A percentile compares a stretch with the other conserved stretches of the same genome.
These are phyloP conservation scores for Sarcomyxa edulis DNA, from an alignment of 768 basidiomycete genomes.

Conservation along the genomic window DNA sequence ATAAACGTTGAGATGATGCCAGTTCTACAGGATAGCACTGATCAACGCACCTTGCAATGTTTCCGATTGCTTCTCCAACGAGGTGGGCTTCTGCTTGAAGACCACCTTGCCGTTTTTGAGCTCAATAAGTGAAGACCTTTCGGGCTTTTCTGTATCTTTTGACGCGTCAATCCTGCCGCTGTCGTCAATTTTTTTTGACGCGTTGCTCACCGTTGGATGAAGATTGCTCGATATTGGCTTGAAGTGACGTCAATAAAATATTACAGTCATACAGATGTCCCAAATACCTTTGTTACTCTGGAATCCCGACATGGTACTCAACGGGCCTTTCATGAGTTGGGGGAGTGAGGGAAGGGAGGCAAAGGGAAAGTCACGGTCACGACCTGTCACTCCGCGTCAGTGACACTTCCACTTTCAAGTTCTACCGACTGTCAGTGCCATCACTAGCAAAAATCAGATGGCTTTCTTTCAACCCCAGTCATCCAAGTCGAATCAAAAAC, in stretches of 20 bases:
- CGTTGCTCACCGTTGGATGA: slow-evolving; percentile 24
- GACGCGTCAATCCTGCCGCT: slow-evolving; percentile 21
- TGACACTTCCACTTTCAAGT: slow-evolving; percentile 35
- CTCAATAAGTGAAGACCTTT: slow-evolving; percentile 46
- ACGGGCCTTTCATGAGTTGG: slow-evolving; percentile 16
- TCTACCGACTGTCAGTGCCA: no score
- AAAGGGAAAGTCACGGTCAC: slow-evolving; percentile 37
- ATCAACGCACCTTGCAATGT: slow-evolving; percentile 66
- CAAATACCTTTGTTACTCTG: slow-evolving; percentile 28
- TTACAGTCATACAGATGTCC: not conserved
- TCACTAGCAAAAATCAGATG: no score
- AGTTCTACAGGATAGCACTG: not conserved
- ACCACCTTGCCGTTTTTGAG: slow-evolving; percentile 72
- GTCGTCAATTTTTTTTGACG: slow-evolving; percentile 11
- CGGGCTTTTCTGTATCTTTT: slow-evolving; percentile 26
- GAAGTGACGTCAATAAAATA: not conserved
- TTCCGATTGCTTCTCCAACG: slow-evolving; percentile 76
- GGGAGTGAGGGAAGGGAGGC: slow-evolving; percentile 13
- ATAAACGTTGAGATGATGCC: slow-evolving; percentile 11
- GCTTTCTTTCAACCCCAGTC: slow-evolving; percentile 57
- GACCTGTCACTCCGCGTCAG: slow-evolving; percentile 36
- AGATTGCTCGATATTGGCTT: slow-evolving; percentile 1
- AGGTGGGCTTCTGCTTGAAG: slow-evolving; percentile 70
- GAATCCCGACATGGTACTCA: slow-evolving; percentile 31
- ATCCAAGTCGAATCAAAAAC: slow-evolving; percentile 35